Base-by-base conservation (phyloP, 441 rosid species). In the Erodium trifolium region DNA sequence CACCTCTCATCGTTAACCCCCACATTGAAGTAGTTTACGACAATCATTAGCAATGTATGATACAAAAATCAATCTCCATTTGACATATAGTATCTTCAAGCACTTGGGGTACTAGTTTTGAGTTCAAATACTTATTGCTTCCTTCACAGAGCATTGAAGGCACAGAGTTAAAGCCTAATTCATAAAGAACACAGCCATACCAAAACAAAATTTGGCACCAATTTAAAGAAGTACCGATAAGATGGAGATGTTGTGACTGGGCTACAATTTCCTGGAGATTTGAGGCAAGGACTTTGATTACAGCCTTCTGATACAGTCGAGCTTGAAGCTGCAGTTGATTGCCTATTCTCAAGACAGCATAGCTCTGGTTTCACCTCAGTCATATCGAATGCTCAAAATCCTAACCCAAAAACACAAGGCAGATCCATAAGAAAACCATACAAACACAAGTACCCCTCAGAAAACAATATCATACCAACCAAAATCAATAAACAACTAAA, bases 261-360 rank as follows among this genome's bases (percentile, higher is more conserved):
- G 72, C 98, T 88, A 13, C 89, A 87, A 49, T 78, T 72, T 2
- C 77, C 88, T 9, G 99, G 92, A 23, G 96, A 90, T 84, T 84
- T 90, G 68, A 82, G 77, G 70, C 76, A 72, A 66, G 86, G 87
- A 80, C 81, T 81, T 47, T 47, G 53, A 49, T 86, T 86, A 81
- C 94, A 86, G 37, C 88, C 95, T 71, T 89, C 97, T 1, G 97
- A 95, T 12, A 86, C 6, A 71, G 97, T 85, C 11, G 97, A 85
- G 78, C 85, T 85, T 1, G 95, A 89, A 62, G 91, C 88, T 41
- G 92, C 84, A 0, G 81, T 81, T 77, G 80, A 82, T 82, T 89
- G 93, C 77, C 87, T 95, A 73, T 92, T 90, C 77, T 87, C 93
- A 71, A 84, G 86, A 82, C 97, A 87, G 76, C 82, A 72, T 79